Evolutionary conservation across 1,139 yeast species (phyloP).

Genomic region (Scheffersomyces lignicola): DNA sequence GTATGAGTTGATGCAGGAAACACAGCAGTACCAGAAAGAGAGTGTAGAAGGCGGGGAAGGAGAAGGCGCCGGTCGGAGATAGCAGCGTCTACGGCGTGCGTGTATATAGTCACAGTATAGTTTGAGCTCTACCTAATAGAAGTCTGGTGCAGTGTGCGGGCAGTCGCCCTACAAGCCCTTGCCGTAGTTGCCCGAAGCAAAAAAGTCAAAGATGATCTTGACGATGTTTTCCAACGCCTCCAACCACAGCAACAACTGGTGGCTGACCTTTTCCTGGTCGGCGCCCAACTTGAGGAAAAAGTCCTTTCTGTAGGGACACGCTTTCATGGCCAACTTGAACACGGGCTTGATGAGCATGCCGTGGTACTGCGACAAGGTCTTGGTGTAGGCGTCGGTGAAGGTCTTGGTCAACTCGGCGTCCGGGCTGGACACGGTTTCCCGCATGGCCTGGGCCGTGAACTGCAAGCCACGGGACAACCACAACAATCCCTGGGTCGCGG

Average conservation of each 20-base stretch:
- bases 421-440: slow-evolving; percentile 68
- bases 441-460: slow-evolving; percentile 86
- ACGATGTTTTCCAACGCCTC: slow-evolving; percentile 76
- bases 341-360: slow-evolving; percentile 81
- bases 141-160: neutral
- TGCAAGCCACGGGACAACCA: slow-evolving; percentile 88
- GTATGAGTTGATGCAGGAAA: slow-evolving; percentile 49
- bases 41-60: slow-evolving; percentile 21
- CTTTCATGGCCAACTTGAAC: slow-evolving; percentile 92
- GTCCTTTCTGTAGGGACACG: slow-evolving; percentile 89
- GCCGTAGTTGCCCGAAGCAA: slow-evolving; percentile 79
- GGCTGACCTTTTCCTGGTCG: slow-evolving; percentile 63
- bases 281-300: slow-evolving; percentile 79
- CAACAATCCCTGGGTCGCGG: slow-evolving; percentile 87
- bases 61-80: neutral
- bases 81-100: neutral
- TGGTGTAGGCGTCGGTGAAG: slow-evolving; percentile 78
- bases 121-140: too few species aligned
- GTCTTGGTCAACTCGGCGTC: slow-evolving; percentile 68
- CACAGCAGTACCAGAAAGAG: too few species aligned
- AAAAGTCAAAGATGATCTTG: slow-evolving; percentile 69
- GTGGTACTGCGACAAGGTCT: slow-evolving; percentile 80
- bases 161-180: slow-evolving; percentile 64
- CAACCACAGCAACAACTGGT: slow-evolving; percentile 72
- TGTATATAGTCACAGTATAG: neutral